Percentiles rank a stretch among this genome's conserved stretches.
Conservation (phyloP, 768 basidiomycete genomes). For the Coprinopsis marcescibilis region DNA sequence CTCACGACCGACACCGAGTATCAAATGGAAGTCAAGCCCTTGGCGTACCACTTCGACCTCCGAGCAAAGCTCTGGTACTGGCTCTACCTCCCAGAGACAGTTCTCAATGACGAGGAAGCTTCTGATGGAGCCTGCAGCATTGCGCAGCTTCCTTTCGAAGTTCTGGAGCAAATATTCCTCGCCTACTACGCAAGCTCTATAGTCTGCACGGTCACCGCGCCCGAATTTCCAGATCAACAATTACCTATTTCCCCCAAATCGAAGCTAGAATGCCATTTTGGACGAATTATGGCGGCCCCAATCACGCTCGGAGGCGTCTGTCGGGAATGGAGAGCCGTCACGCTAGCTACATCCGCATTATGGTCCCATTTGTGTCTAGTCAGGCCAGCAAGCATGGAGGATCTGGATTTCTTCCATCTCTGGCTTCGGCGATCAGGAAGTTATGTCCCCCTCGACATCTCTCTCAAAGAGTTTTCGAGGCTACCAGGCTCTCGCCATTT, state of each 20-base stretch:
- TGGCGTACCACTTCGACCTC: background rate
- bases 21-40: background rate
- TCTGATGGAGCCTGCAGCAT: background rate
- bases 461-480: background rate
- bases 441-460: background rate
- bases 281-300: background rate
- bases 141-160: background rate
- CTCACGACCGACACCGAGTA: background rate
- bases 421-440: background rate
- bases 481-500: background rate
- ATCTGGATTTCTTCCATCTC: background rate
- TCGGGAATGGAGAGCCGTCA: background rate
- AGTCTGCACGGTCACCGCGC: background rate
- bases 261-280: too few species aligned
- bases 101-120: background rate
- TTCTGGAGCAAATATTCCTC: background rate
- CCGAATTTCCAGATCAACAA: background rate
- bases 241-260: too few species aligned
- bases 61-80: slow-evolving; percentile 1
- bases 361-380: background rate
- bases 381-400: background rate
- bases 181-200: background rate
- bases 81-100: background rate
- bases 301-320: background rate
- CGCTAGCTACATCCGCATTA: too few species aligned